Evolutionary conservation across 345 rosid genomes (phyloP), one percentile per base, ranked within the genome.

Genomic region (Odontarrhena argentea): DNA sequence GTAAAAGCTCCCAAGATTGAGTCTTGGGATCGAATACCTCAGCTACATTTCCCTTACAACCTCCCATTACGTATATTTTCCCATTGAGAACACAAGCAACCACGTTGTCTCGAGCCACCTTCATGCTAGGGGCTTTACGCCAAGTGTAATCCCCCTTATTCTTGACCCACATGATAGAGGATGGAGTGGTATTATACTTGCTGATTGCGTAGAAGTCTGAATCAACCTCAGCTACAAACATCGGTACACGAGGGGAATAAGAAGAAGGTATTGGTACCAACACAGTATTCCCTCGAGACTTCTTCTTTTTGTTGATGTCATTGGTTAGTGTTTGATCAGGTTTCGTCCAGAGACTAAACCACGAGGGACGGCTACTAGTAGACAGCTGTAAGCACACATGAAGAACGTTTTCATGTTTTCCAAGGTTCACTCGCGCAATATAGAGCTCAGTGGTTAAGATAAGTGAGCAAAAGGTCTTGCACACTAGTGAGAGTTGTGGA

Each of bases 401-500:
- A 38, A 64, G 12, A 32, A 9, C 8, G 9, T 2, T 2, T 50
- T 63, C 49, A 3, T 1, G 5, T 10, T 48, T 51, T 24, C 15
- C 18, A 11, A 24, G 35, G 48, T 63, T 35, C 5, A 26, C n/a
- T 6, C 68, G 5, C 2, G 38, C 38, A 0, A 0, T 6, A 2
- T 67, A 80, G 68, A 84, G 74, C 55, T 70, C 66, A 1, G 79
- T 53, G 34, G 92, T 86, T 9, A 78, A 77, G 65, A 90, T 42
- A 49, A 83, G 70, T 37, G 84, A 70, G n/a, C 59, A 77, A 60
- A 90, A 73, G 47, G 86, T 36, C 28, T 76, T 84, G 32, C 88
- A 87, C 76, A 90, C 90, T 2, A 77, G 58, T 9, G 78, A 76
- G 52, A 90, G 92, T 26, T 48, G 49, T 8, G 88, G 92, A 70